Evolutionary conservation across 2,329 filamentous ascomycete species (phyloP).

Genomic region (Zopfia rhizophila): DNA sequence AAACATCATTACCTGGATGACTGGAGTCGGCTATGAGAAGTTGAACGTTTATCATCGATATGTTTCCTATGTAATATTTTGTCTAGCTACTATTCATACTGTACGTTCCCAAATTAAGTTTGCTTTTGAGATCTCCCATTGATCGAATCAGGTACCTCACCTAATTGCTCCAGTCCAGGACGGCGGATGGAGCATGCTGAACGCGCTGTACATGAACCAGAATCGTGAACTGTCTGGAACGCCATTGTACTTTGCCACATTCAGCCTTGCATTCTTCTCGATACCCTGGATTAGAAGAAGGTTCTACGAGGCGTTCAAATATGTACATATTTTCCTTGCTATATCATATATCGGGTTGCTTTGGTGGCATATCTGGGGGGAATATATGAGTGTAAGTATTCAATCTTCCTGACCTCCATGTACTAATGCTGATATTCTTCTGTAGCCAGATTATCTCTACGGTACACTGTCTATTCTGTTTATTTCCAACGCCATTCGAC

Average conservation of each 20-base stretch:
- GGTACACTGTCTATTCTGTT: conserved; percentile 31
- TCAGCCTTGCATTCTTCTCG: conserved; percentile 35
- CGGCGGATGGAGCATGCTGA: conserved; percentile 28
- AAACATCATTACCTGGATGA: conserved; percentile 41
- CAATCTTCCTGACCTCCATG: background rate
- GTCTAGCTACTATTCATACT: conserved; percentile 34
- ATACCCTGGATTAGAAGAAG: conserved; percentile 33
- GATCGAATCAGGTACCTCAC: conserved; percentile 28
- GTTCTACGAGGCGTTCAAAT: conserved; percentile 37
- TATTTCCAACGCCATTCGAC: conserved; percentile 26
- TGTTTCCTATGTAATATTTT: conserved; percentile 30
- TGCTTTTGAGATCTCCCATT: background rate
- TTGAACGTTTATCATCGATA: conserved; percentile 40
- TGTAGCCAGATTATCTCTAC: conserved; percentile 38
- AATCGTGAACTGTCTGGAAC: conserved; percentile 32
- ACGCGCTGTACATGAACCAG: conserved; percentile 22
- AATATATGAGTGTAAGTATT: conserved; percentile 29
- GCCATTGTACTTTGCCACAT: conserved; percentile 25
- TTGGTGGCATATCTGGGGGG: conserved; percentile 38
- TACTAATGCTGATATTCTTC: conserved; percentile 1
- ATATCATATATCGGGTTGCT: conserved; percentile 33
- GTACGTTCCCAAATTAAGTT: conserved; percentile 16
- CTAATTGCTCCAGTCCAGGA: conserved; percentile 31
- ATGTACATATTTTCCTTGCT: conserved; percentile 33
- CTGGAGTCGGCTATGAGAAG: conserved; percentile 41